Evolutionary conservation across 805 yeast genomes (phyloP), one percentile per base, ranked within the genome.

Genomic region (Candida tibetensis): DNA sequence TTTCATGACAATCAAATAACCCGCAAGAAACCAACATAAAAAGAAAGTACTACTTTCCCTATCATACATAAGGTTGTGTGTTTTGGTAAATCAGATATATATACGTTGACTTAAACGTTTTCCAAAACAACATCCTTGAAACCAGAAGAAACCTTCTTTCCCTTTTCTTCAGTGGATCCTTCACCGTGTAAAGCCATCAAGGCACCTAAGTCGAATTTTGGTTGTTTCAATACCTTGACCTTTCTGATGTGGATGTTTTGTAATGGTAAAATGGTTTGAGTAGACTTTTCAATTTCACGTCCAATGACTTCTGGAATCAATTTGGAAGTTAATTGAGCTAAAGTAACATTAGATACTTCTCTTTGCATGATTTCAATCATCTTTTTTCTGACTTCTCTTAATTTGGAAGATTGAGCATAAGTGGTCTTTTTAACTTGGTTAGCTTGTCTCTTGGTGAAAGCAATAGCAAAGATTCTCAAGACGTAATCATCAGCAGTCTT

Each of bases 101-200:
- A n/a, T n/a, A n/a, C n/a, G n/a, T n/a, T n/a, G 10, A 15, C 29
- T 41, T 88, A 91, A 69, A 91, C 98, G 68, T 91, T 69, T 81
- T 91, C 98, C 75, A 93, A 88, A 70, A 93, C 88, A 72, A 87
- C 96, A 74, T 91, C 99, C 81, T 91, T 90, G 95, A 89, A 91
- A 73, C 95, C 50, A 59, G 85, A 72, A 65, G 91, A 91, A 76
- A 90, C 90, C 85, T 91, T 90, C 76, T 96, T 97, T 71, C 95
- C 88, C 74, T 93, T 95, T 72, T 90, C 96, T 69, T 82, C 77
- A 55, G 89, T 68, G 57, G 82, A 76, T 60, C 77, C 81, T 80
- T 91, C 98, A 76, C 98, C 98, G 81, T 91, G 98, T 68, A 91
- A 85, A 66, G 97, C 83, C 72, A 91, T 77, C 69, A 91, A 82